Percentiles rank a stretch among this genome's conserved stretches.
phyloP scores from a whole-genome alignment of 1,284 basidiomycete species.

The Stereum hirsutum region DNA sequence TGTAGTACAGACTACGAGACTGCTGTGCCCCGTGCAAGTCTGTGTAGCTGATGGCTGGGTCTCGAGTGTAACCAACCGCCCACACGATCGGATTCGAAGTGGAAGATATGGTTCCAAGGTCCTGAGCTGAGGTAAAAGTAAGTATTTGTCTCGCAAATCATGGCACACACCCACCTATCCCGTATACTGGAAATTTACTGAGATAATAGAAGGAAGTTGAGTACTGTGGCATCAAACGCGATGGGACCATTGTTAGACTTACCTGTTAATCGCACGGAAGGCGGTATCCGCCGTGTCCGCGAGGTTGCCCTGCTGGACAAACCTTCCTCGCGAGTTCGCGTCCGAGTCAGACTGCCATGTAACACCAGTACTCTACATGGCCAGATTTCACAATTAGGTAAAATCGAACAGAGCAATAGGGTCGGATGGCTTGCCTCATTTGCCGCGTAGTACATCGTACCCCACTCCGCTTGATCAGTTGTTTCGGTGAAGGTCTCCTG shows the following conservation, averaged over 20 bases:
- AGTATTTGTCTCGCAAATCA: slow-evolving; percentile 10
- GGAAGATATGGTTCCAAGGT: slow-evolving; percentile 20
- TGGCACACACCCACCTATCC: neutral
- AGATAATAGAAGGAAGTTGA: too few relatives aligned
- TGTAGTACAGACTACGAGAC: slow-evolving; percentile 18
- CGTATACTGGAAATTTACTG: slow-evolving; percentile 22
- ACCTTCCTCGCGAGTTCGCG: slow-evolving; percentile 18
- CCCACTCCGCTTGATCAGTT: slow-evolving; percentile 9
- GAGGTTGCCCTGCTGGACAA: slow-evolving; percentile 21
- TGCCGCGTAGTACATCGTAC: slow-evolving; percentile 12
- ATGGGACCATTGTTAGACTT: neutral
- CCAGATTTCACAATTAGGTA: neutral
- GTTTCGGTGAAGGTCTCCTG: slow-evolving; percentile 6
- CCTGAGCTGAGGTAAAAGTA: slow-evolving; percentile 22
- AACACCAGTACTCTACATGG: slow-evolving; percentile 15
- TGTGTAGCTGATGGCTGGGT: slow-evolving; percentile 20
- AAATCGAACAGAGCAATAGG: too few relatives aligned
- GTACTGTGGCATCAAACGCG: too few relatives aligned
- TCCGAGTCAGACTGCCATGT: slow-evolving; percentile 26
- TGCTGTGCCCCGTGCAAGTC: slow-evolving; percentile 10
- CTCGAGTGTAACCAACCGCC: slow-evolving; percentile 23
- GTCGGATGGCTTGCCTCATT: slow-evolving; percentile 5
- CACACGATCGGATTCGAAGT: slow-evolving; percentile 21
- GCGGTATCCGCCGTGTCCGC: slow-evolving; percentile 21
- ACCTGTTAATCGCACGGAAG: slow-evolving; percentile 23